Evolutionary conservation across 225 moss, liverwort and hornwort genomes (phyloP).

Genomic region (Neckera pumila): DNA sequence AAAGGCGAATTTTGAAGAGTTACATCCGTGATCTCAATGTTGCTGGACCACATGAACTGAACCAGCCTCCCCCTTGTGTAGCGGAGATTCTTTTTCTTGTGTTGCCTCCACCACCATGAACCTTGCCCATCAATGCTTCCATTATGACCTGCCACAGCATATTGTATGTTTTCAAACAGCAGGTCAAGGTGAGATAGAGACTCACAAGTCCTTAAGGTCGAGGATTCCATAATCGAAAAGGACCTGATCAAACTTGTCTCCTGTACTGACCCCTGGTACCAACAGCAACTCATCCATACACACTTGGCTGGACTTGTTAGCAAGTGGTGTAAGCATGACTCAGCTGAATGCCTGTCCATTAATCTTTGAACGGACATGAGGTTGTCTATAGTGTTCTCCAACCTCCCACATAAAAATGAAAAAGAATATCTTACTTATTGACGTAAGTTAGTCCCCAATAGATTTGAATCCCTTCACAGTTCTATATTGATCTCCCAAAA

Average conservation of each 20-base stretch:
- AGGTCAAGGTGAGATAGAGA: not conserved
- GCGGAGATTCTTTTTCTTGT: conserved; percentile 4
- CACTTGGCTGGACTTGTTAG: not conserved
- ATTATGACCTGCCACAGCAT: conserved; percentile 35
- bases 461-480: not conserved
- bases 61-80: conserved; percentile 45
- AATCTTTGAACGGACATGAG: not conserved
- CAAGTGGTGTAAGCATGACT: not conserved
- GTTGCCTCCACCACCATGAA: conserved; percentile 45
- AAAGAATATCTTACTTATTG: not conserved
- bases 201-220: not conserved
- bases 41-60: conserved; percentile 55
- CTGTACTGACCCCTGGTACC: not conserved
- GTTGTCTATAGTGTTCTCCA: not conserved
- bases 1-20: conserved; percentile 55
- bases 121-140: conserved; percentile 61
- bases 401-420: not conserved
- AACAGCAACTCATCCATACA: not conserved
- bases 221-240: not conserved
- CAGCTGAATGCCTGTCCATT: not conserved
- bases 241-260: not conserved
- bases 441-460: not conserved
- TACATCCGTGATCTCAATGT: conserved; percentile 34
- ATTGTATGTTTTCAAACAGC: not conserved
- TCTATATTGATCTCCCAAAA: not conserved